Evolutionary conservation across 169 alveolate species (phyloP).

Genomic region (Plasmodium reichenowi): DNA sequence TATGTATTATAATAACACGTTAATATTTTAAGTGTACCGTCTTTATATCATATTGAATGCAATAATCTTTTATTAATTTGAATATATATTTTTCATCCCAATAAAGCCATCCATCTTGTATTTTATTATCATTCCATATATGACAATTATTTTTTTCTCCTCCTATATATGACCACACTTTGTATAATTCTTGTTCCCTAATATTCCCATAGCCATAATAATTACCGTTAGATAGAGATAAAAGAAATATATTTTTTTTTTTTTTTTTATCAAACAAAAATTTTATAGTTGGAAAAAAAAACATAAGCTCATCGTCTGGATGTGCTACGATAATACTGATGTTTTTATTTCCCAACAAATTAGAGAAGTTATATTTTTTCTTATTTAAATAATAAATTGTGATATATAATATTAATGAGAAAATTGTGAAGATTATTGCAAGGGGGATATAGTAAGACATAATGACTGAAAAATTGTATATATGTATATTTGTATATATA

Average conservation of each 20-base stretch:
- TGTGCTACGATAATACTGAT: constrained; percentile 90
- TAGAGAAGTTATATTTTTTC: constrained; percentile 19
- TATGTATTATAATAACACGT: too few species aligned
- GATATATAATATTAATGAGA: neutral
- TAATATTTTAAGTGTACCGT: constrained; percentile 2
- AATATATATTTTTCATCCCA: constrained; percentile 42
- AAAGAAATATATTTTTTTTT: constrained; percentile 54
- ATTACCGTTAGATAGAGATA: constrained; percentile 76
- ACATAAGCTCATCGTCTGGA: constrained; percentile 96
- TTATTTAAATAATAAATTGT: neutral
- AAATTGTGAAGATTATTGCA: too few species aligned
- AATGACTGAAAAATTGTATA: too few species aligned
- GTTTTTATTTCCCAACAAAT: constrained; percentile 5
- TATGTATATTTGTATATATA: too few species aligned
- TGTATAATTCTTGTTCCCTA: constrained; percentile 73
- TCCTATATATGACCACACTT: constrained; percentile 78
- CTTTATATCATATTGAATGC: constrained; percentile 19
- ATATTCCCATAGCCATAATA: constrained; percentile 77
- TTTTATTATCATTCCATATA: constrained; percentile 9
- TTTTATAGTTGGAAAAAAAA: constrained; percentile 90
- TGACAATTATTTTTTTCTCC: constrained; percentile 38
- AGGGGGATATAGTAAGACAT: too few species aligned
- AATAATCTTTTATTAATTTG: constrained; percentile 25
- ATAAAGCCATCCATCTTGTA: constrained; percentile 35
- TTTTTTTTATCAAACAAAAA: constrained; percentile 77